Evolutionary conservation across 306 rosid species (phyloP).

Genomic region (Prunus padus): DNA sequence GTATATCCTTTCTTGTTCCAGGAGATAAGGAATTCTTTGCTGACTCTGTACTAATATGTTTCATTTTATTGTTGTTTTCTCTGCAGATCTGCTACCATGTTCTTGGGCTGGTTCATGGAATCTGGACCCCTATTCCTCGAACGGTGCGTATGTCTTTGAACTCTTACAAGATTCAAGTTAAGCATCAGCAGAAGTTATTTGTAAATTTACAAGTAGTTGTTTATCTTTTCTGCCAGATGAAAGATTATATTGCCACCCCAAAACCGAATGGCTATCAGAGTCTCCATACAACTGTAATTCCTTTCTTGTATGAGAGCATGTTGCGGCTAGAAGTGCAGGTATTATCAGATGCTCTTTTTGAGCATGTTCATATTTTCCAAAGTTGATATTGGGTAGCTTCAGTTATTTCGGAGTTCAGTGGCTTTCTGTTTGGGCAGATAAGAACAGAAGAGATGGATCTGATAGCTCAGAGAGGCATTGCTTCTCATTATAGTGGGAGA

Average conservation of each 20-base stretch:
- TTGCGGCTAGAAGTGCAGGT: conserved; percentile 98
- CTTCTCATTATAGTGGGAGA: conserved; percentile 95
- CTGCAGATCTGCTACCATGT: conserved; percentile 95
- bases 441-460: conserved; percentile 97
- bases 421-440: conserved; percentile 54
- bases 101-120: conserved; percentile 88
- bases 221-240: conserved; percentile 52
- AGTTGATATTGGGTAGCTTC: background rate
- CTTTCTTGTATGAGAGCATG: conserved; percentile 94
- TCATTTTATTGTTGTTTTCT: conserved; percentile 30
- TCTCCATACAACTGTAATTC: conserved; percentile 94
- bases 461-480: conserved; percentile 98
- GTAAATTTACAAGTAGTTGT: conserved; percentile 2
- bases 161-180: conserved; percentile 23
- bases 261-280: conserved; percentile 99
- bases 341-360: conserved; percentile 18
- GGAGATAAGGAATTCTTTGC: conserved; percentile 18
- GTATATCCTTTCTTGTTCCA: conserved; percentile 39
- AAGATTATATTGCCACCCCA: conserved; percentile 96
- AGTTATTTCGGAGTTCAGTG: background rate
- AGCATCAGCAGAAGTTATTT: background rate
- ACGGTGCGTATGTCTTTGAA: conserved; percentile 57
- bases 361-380: conserved; percentile 12
- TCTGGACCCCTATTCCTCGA: conserved; percentile 99
- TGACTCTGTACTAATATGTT: conserved; percentile 15